Evolutionary conservation across 2,329 filamentous ascomycete species (phyloP).

Genomic region (Penicillium sp.): DNA sequence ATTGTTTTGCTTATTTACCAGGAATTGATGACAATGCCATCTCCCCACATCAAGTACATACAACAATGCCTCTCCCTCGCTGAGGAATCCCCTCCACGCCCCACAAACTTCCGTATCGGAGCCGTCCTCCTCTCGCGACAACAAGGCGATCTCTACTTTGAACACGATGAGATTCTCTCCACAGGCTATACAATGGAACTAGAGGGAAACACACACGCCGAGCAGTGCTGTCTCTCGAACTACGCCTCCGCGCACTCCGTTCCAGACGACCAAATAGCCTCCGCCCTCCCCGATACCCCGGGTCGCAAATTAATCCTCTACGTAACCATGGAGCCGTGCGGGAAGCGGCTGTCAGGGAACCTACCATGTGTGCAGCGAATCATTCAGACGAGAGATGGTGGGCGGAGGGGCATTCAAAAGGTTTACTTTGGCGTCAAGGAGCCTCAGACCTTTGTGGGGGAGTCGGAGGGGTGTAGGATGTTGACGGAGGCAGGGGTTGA

Average conservation of each 20-base stretch:
- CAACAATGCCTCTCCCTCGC: constrained; percentile 76
- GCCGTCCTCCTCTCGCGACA: constrained; percentile 72
- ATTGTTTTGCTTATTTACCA: neutral
- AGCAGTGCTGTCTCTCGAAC: constrained; percentile 89
- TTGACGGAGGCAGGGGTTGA: constrained; percentile 74
- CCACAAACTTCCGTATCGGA: constrained; percentile 92
- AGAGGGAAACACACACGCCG: constrained; percentile 91
- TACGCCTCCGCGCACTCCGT: constrained; percentile 43
- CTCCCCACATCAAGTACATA: constrained; percentile 60
- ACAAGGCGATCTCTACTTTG: constrained; percentile 30
- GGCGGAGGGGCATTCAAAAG: constrained; percentile 67
- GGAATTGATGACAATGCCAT: constrained; percentile 16
- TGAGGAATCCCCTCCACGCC: constrained; percentile 77
- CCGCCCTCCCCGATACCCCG: constrained; percentile 47
- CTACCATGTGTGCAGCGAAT: constrained; percentile 74
- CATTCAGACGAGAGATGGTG: constrained; percentile 53
- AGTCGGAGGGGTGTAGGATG: constrained; percentile 74
- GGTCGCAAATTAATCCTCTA: constrained; percentile 69
- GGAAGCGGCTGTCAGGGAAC: constrained; percentile 53
- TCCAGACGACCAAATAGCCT: constrained; percentile 39
- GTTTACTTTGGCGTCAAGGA: constrained; percentile 90
- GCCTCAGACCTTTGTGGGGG: constrained; percentile 85
- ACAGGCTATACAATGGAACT: constrained; percentile 92
- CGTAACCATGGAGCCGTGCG: constrained; percentile 77
- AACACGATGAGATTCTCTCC: constrained; percentile 63